Evolutionary conservation across 345 rosid species (phyloP).

Genomic region (Durio zibethinus): DNA sequence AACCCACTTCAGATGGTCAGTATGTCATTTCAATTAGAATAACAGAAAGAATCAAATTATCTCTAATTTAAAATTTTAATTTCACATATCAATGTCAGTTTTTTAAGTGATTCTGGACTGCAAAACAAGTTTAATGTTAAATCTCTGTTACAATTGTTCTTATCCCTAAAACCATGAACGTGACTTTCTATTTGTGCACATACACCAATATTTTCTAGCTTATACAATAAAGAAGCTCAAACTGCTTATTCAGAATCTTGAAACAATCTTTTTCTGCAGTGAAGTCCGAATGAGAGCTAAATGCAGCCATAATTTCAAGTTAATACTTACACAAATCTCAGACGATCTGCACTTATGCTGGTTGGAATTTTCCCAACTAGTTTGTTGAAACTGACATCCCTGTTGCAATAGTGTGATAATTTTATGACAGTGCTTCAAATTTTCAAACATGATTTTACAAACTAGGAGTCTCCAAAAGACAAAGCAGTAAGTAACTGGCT

Average conservation of each 20-base stretch:
- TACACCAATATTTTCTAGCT: slow-evolving; percentile 1
- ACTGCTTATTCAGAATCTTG: background rate
- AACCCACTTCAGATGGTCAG: slow-evolving; percentile 13
- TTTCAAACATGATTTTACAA: background rate
- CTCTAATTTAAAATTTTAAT: background rate
- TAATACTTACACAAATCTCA: slow-evolving; percentile 45
- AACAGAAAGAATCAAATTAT: background rate
- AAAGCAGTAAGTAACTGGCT: background rate
- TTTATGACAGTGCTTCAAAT: background rate
- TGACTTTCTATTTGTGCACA: background rate
- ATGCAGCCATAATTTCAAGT: background rate
- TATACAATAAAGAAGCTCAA: background rate
- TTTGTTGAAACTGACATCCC: slow-evolving; percentile 69
- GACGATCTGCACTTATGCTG: slow-evolving; percentile 26
- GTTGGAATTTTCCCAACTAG: slow-evolving; percentile 46
- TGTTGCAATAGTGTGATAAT: slow-evolving; percentile 13
- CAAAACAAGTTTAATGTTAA: background rate
- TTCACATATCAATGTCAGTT: background rate
- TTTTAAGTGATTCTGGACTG: background rate
- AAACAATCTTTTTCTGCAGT: background rate
- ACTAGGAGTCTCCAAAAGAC: background rate
- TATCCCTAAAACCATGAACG: background rate
- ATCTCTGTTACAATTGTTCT: background rate
- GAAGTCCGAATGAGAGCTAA: background rate
- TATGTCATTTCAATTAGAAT: background rate